Percentiles rank a stretch among this genome's conserved stretches.
Evolutionary conservation across 179 eudicot species (phyloP).

Genomic region (Patellifolia procumbens): DNA sequence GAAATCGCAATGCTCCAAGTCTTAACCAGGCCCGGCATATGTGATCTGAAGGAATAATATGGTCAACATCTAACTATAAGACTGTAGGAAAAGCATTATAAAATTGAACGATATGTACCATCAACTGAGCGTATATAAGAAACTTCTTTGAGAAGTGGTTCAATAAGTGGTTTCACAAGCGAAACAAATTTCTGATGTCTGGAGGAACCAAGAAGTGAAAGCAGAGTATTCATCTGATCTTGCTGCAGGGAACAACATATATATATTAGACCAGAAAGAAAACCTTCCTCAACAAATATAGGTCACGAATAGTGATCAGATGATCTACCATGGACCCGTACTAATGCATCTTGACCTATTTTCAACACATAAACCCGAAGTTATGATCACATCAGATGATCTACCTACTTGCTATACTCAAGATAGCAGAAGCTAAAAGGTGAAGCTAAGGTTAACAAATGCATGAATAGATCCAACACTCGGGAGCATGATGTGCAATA

Average conservation of each 20-base stretch:
- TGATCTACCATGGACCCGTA: too few relatives aligned
- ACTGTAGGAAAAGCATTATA: neutral
- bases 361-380: too few relatives aligned
- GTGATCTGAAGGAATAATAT: conserved; percentile 39
- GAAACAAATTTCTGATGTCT: conserved; percentile 59
- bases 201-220: conserved; percentile 63
- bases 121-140: conserved; percentile 39
- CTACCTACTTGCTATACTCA: too few relatives aligned
- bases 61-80: conserved; percentile 18
- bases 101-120: conserved; percentile 38
- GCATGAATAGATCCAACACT: too few relatives aligned
- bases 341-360: too few relatives aligned
- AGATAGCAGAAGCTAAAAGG: too few relatives aligned
- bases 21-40: conserved; percentile 73
- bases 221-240: conserved; percentile 35
- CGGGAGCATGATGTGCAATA: too few relatives aligned
- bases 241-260: conserved; percentile 34
- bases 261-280: neutral
- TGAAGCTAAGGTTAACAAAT: too few relatives aligned
- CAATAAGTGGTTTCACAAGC: conserved; percentile 45
- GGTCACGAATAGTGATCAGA: too few relatives aligned
- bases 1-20: conserved; percentile 75
- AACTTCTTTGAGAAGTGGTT: conserved; percentile 65
- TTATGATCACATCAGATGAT: too few relatives aligned
- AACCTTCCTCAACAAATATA: too few relatives aligned